Percentiles rank a stretch among this genome's conserved stretches.
phyloP scores from a whole-genome alignment of 495 filamentous ascomycete genomes.

The Hyaloscypha finlandica region DNA sequence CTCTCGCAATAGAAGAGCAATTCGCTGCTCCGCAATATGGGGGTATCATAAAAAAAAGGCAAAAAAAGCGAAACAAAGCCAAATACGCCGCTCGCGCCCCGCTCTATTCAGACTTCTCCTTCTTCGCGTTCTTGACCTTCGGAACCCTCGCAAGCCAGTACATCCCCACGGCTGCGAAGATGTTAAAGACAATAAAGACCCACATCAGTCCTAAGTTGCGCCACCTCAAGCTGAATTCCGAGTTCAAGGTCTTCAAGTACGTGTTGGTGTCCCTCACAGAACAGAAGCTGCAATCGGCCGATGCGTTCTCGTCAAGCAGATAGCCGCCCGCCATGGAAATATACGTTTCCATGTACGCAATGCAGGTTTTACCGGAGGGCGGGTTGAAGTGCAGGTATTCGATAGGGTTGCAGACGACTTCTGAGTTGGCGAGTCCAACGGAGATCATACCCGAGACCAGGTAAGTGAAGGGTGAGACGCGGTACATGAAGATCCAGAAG shows the following conservation, averaged over 20 bases:
- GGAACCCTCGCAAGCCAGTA: not conserved
- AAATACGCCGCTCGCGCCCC: too few relatives aligned
- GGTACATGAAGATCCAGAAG: slow-evolving; percentile 89
- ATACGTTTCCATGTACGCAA: slow-evolving; percentile 56
- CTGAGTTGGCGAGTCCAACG: slow-evolving; percentile 58
- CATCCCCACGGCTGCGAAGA: not conserved
- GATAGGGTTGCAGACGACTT: slow-evolving; percentile 58
- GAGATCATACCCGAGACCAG: slow-evolving; percentile 63
- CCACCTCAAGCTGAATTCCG: slow-evolving; percentile 47
- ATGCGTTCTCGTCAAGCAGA: slow-evolving; percentile 51
- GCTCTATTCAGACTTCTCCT: not conserved
- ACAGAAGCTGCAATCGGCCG: slow-evolving; percentile 62
- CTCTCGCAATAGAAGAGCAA: too few relatives aligned
- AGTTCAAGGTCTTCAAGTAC: slow-evolving; percentile 54
- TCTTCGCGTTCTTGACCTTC: not conserved
- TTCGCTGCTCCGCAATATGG: too few relatives aligned
- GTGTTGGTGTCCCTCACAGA: slow-evolving; percentile 58
- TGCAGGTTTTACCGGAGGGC: slow-evolving; percentile 53
- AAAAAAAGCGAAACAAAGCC: not conserved
- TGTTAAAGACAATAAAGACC: slow-evolving; percentile 45
- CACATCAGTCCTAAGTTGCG: slow-evolving; percentile 46
- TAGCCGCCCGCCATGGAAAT: slow-evolving; percentile 49
- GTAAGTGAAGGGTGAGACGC: slow-evolving; percentile 74
- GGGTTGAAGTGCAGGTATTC: slow-evolving; percentile 62
- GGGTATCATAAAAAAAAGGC: too few relatives aligned